Base-by-base conservation (phyloP, 768 basidiomycete genomes). In the Rossbeevera mucosa region DNA sequence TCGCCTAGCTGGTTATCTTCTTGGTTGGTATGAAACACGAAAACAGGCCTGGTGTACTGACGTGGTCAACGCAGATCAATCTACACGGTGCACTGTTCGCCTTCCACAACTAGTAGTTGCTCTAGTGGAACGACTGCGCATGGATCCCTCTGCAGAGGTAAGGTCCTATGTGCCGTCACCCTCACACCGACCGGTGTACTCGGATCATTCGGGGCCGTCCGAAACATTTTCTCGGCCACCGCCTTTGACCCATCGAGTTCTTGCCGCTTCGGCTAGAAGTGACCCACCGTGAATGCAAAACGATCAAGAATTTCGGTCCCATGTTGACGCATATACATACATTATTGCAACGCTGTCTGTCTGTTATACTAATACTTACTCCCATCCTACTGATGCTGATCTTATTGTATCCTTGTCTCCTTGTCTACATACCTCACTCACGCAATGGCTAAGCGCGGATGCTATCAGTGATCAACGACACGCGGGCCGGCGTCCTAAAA, bases 131-230 rank as follows among this genome's bases (percentile, higher is more conserved):
- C 73, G 68, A 43, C 73, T 88, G 38, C 76, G 76, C 36, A 72
- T 71, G 50, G 86, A 89, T 64, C 53, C 64, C 40, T 85, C 83
- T 45, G 71, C 73, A 56, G 83, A 85, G 62, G 86, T 87, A 51
- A 77, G 73, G 59, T 76, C 83, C 41, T 88, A 81, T 59, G 74
- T 83, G 50, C 74, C 70, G 33, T 64, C 69, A 48, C 54, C 70
- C n/a, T 53, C 61, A 50, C 55, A 65, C 43, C 52, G 24, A 16
- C 46, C 42, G 8, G 47, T 50, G 24, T 58, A 59, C 30, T 28
- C 20, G 44, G 50, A 57, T 16, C 57, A 31, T 25, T 49, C 59
- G 33, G 59, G 59, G 46, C 60, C 56, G 46, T 72, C 64, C 47
- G 66, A 67, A 25, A 74, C 68, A 13, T 74, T 74, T 47, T 74